These are phyloP conservation scores for Sugiyamaella novakii DNA, from an alignment of 1,139 yeast genomes.

Conservation along the genomic window DNA sequence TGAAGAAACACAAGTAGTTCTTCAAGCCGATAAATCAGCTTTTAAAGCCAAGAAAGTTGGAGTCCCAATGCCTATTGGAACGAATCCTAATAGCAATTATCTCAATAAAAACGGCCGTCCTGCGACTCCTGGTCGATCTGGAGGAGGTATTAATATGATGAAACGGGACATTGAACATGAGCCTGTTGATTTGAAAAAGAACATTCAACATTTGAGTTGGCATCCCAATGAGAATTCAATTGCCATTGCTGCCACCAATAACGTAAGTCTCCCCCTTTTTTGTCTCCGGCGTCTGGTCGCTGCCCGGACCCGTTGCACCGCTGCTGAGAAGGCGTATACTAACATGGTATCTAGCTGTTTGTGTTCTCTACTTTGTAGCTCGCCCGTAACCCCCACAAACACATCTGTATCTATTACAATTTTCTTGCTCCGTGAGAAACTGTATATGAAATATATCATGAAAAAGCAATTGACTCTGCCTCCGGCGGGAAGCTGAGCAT, in stretches of 20 bases:
- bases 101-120: slow-evolving; percentile 29
- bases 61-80: slow-evolving; percentile 41
- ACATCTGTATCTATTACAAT: slow-evolving; percentile 16
- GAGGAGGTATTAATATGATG: slow-evolving; percentile 38
- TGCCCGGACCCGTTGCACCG: not conserved
- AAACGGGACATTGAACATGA: slow-evolving; percentile 63
- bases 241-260: slow-evolving; percentile 98
- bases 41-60: slow-evolving; percentile 76
- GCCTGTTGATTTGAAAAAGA: slow-evolving; percentile 90
- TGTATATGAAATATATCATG: slow-evolving; percentile 18
- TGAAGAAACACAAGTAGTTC: slow-evolving; percentile 72
- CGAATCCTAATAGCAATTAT: slow-evolving; percentile 22
- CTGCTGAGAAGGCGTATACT: not conserved
- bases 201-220: slow-evolving; percentile 96
- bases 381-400: not conserved
- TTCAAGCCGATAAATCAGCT: slow-evolving; percentile 98
- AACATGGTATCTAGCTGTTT: slow-evolving; percentile 35
- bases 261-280: slow-evolving; percentile 59
- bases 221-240: slow-evolving; percentile 96
- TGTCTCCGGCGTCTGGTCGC: too few species aligned
- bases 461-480: not conserved
- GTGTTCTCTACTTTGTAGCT: slow-evolving; percentile 44
- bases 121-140: slow-evolving; percentile 31
- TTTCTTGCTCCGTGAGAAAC: slow-evolving; percentile 13
- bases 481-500: slow-evolving; percentile 7